Conservation (phyloP, 1,284 basidiomycete genomes). For the Termitomyces sp. region DNA sequence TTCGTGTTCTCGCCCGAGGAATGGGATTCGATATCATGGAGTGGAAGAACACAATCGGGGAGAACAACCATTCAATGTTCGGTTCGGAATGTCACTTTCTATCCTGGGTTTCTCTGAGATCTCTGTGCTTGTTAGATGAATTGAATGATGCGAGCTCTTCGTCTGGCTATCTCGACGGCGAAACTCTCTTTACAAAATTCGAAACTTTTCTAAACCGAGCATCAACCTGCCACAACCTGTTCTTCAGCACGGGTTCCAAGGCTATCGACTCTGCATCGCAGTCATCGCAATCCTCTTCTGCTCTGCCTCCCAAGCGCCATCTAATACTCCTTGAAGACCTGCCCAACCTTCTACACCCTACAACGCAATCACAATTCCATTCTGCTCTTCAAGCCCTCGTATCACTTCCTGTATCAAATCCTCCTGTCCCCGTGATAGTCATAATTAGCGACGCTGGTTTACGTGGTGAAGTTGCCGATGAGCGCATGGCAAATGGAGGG, state of each 20-base stretch:
- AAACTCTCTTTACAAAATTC: slow-evolving; percentile 71
- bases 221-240: slow-evolving; percentile 57
- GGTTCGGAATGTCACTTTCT: slow-evolving; percentile 13
- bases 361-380: slow-evolving; percentile 77
- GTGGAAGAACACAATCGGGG: slow-evolving; percentile 69
- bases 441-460: slow-evolving; percentile 81
- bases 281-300: slow-evolving; percentile 11
- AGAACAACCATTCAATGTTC: slow-evolving; percentile 24
- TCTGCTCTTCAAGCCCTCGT: slow-evolving; percentile 59
- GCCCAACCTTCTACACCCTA: slow-evolving; percentile 80
- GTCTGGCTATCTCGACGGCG: slow-evolving; percentile 36
- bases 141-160: slow-evolving; percentile 1
- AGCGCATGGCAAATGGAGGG: slow-evolving; percentile 37
- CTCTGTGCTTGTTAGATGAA: slow-evolving; percentile 1
- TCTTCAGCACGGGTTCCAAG: slow-evolving; percentile 24
- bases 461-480: slow-evolving; percentile 64
- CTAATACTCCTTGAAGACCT: slow-evolving; percentile 88
- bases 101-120: not conserved
- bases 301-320: slow-evolving; percentile 32
- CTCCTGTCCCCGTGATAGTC: slow-evolving; percentile 69
- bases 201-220: slow-evolving; percentile 75
- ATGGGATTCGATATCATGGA: slow-evolving; percentile 81
- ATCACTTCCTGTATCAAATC: slow-evolving; percentile 28
- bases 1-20: slow-evolving; percentile 73
- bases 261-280: slow-evolving; percentile 7